phyloP scores from a whole-genome alignment of 2,329 filamentous ascomycete genomes.

The Emergomyces africanus region DNA sequence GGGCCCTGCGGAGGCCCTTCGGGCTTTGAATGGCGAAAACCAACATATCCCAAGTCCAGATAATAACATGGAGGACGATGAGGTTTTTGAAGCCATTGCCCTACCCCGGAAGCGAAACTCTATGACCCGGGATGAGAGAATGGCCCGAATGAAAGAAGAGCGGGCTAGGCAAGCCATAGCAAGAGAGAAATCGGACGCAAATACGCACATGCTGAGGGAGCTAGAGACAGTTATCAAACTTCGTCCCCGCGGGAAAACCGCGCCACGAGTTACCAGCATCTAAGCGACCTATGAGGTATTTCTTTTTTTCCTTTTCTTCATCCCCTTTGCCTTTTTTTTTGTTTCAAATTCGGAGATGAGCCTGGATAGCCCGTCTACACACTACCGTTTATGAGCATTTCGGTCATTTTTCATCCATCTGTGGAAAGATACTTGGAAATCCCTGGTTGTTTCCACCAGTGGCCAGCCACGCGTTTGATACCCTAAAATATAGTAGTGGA shows the following conservation, averaged over 20 bases:
- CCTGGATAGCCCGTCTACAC: not conserved
- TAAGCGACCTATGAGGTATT: constrained; percentile 10
- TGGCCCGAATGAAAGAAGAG: constrained; percentile 79
- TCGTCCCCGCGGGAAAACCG: constrained; percentile 24
- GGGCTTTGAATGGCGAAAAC: constrained; percentile 62
- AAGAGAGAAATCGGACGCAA: constrained; percentile 66
- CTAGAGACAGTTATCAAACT: constrained; percentile 76
- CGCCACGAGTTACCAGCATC: constrained; percentile 29
- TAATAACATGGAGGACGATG: constrained; percentile 43
- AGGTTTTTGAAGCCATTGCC: constrained; percentile 86
- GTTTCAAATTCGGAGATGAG: not conserved
- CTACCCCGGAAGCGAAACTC: constrained; percentile 55
- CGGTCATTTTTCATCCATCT: not conserved
- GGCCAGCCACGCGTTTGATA: not conserved
- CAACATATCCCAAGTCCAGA: constrained; percentile 20
- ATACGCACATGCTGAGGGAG: constrained; percentile 80
- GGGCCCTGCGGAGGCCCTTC: constrained; percentile 56
- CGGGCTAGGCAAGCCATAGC: constrained; percentile 58
- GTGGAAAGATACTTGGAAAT: not conserved
- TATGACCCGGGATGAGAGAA: constrained; percentile 74
- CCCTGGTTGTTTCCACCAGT: not conserved
- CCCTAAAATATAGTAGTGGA: not conserved
- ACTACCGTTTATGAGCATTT: not conserved
- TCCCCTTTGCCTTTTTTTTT: not conserved
- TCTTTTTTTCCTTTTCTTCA: not conserved